Evolutionary conservation across 2,329 filamentous ascomycete genomes (phyloP), one percentile per base, ranked within the genome.

Genomic region (Bipolaris bicolor): DNA sequence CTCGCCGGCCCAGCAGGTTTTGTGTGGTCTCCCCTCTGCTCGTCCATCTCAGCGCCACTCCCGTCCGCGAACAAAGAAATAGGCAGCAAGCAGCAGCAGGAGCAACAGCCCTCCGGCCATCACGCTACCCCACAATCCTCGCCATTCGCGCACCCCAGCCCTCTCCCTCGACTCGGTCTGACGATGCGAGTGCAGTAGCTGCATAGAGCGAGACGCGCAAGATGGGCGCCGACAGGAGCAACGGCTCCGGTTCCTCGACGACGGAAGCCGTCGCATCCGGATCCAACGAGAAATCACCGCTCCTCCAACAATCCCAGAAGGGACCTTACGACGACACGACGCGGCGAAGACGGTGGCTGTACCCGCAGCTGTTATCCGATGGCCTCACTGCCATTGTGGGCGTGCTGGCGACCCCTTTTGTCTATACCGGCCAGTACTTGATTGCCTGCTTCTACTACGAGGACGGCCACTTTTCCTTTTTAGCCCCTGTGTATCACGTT

Each of bases 381-480:
- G 86, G 87, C 57, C 80, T 97, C 55, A 83, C 94, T 59, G 87
- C 89, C 66, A 90, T 91, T 5, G 82, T 96, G 66, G 87, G 88
- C 65, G 90, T 91, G 79, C 82, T 97, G 45, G 78, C 97, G 53
- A 89, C 90, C 48, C 90, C 91, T 13, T 79, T 98, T 58, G 85
- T 90, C 24, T 88, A 90, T 20, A 94, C 94, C 1, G 90, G 89
- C 16, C 85, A 92, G 48, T 97, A 94, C 77, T 78, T 97, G 54
- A 86, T 93, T 58, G 89, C 90, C 63, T 92, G 86, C 72, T 89
- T 98, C 68, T 94, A 90, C 78, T 94, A 90, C 78, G 88, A 96
- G 70, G 80, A 90, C 56, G 92, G 92, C 49, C 82, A 82, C 49
- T 96, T 96, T 74, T 89, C 91, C 51, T 86, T 91, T n/a, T 78